These are phyloP conservation scores for Penicillium simplicissimum DNA, from an alignment of 495 filamentous ascomycete genomes.

Conservation along the genomic window DNA sequence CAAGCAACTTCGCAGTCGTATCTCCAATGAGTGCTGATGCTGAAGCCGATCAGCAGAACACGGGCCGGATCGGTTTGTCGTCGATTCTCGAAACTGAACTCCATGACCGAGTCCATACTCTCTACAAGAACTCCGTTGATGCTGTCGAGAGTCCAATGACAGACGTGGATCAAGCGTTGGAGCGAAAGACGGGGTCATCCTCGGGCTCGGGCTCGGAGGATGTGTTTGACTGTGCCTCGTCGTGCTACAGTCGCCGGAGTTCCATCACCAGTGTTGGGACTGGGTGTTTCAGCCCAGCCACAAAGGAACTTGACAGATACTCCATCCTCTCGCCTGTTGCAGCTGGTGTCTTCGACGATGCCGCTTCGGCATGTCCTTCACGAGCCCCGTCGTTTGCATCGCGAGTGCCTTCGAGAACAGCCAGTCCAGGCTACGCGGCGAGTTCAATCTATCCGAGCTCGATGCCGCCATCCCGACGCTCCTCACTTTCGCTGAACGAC, in stretches of 20 bases:
- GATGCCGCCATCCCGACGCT: not conserved
- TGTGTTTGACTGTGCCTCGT: conserved; percentile 32
- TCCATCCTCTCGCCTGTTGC: conserved; percentile 39
- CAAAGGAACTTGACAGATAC: conserved; percentile 32
- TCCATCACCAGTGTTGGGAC: conserved; percentile 35
- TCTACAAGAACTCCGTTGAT: conserved; percentile 14
- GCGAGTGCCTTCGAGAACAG: not conserved
- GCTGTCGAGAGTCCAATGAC: not conserved
- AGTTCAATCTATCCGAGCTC: not conserved
- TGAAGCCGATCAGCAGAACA: conserved; percentile 2
- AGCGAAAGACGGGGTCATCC: conserved; percentile 12
- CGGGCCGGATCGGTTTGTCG: conserved; percentile 10
- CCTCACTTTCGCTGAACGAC: conserved; percentile 24
- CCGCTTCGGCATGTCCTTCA: conserved; percentile 10
- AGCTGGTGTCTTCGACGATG: conserved; percentile 48
- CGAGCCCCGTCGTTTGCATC: conserved; percentile 1
- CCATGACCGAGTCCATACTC: conserved; percentile 20
- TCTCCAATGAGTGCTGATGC: conserved; percentile 18
- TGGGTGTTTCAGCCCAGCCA: conserved; percentile 6
- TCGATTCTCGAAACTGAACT: conserved; percentile 21
- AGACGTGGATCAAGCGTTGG: not conserved
- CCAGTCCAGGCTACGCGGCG: not conserved
- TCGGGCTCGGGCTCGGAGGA: conserved; percentile 31
- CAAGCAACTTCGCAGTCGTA: conserved; percentile 28
- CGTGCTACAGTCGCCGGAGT: conserved; percentile 39